Evolutionary conservation across 768 basidiomycete genomes (phyloP), one percentile per base, ranked within the genome.

Genomic region (Glaciozyma antarctica): DNA sequence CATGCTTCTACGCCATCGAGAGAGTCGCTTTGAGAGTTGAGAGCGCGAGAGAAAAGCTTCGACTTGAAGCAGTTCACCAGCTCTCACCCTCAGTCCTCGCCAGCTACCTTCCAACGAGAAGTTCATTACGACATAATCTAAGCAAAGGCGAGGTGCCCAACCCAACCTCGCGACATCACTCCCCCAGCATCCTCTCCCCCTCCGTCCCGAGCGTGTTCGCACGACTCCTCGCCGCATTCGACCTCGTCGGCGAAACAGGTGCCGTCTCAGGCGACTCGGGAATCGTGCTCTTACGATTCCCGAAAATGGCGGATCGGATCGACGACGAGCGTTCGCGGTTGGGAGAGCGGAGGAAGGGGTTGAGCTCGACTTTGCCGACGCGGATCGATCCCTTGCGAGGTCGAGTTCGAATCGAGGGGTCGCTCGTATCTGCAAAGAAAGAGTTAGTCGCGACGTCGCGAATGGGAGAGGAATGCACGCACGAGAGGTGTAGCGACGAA

Each of bases 401-500:
- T 15, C 58, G 41, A 26, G 58, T 45, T 13, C 28, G 43, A 22
- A 59, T 30, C 17, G 58, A 45, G n/a, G 43, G 32, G 19, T 55
- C 32, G 54, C 54, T 55, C 28, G 28, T 34, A 12, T 32, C 34
- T 52, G 51, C 21, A 28, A 30, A 52, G 30, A 32, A 19, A 19
- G 12, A 7, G 19, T 54, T 26, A 54, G 53, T 19, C 21, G 17
- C 17, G 7, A 3, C 10, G 3, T 34, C 10, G 28, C 8, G 13
- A 5, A 5, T 7, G 10, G 22, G 53, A 24, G 51, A 21, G 21
- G 30, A 21, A 5, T 16, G 9, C 8, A 32, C 62, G 48, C 43
- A 54, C 68, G 53, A 6, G 64, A 61, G 1, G 68, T 69, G 45
- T 65, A 64, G 24, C 69, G 63, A n/a, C 43, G 17, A 4, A 66